Percentiles rank a stretch among this genome's conserved stretches.
phyloP scores from a whole-genome alignment of 106 monocot species.

The Apostasia ramifera region DNA sequence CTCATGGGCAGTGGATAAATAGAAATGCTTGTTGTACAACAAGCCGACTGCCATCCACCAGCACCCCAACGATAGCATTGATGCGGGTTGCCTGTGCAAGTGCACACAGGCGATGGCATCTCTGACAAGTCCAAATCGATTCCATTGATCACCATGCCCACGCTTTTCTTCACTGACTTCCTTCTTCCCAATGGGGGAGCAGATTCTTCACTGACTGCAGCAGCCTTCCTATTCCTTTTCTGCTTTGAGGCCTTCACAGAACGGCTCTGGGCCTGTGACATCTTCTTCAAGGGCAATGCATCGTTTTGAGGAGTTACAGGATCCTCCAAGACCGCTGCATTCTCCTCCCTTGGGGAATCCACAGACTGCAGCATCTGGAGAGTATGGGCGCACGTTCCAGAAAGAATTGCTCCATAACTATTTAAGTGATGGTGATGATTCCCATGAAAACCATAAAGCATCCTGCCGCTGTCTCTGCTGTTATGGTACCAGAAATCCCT shows the following conservation, averaged over 20 bases:
- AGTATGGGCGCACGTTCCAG: conserved; percentile 6
- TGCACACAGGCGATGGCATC: conserved; percentile 47
- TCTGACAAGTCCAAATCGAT: conserved; percentile 48
- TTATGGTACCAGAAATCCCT: conserved; percentile 35
- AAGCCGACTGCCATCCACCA: conserved; percentile 59
- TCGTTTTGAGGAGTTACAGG: background rate
- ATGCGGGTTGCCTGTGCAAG: conserved; percentile 37
- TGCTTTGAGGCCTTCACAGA: conserved; percentile 40
- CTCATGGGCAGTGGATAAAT: conserved; percentile 46
- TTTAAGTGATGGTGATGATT: conserved; percentile 13
- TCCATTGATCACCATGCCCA: conserved; percentile 40
- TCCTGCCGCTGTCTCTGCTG: conserved; percentile 19
- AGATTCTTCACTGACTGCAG: conserved; percentile 8
- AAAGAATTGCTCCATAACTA: conserved; percentile 6
- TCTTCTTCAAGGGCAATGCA: conserved; percentile 35
- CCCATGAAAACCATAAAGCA: conserved; percentile 17
- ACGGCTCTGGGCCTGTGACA: conserved; percentile 18
- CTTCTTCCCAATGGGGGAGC: conserved; percentile 5
- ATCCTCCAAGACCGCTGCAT: conserved; percentile 2
- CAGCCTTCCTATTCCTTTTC: conserved; percentile 48
- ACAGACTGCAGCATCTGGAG: conserved; percentile 38
- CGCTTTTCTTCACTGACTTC: conserved; percentile 28
- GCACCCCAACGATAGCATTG: conserved; percentile 54
- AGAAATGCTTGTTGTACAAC: conserved; percentile 45
- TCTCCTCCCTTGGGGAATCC: conserved; percentile 20